Evolutionary conservation across 148 eudicot genomes (phyloP), one percentile per base, ranked within the genome.

Genomic region (Rhododendron henanense): DNA sequence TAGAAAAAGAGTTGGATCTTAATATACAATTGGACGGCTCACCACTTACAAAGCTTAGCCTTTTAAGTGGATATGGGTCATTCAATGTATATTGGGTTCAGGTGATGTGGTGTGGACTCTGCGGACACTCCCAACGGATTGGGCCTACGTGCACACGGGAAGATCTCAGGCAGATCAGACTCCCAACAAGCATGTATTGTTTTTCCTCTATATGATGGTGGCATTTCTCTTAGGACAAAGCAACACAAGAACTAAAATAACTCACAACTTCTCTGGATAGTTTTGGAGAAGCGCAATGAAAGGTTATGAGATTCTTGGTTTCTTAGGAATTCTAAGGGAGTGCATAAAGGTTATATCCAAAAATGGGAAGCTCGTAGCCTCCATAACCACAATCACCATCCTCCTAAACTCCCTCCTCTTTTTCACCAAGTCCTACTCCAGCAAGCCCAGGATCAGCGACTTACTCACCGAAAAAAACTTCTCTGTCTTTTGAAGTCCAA

Each of bases 351-450:
- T 82, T 44, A 48, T 89, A 13, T 23, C 87, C 19, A 81, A 89
- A 81, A 87, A 89, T 82, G 84, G 88, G 35, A 81, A 77, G 78
- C 80, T 84, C 79, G 76, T 89, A 78, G 48, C 81, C 50, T 28
- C 78, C 81, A 69, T 78, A 84, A 45, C 55, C 48, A 18, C 76
- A 25, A 6, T 81, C 25, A 16, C 78, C n/a, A 55, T 81, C 45
- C 7, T 81, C 83, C 47, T 81, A 7, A 53, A 45, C 6, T 55
- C 28, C 15, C 47, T 81, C 61, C 47, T 55, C 28, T 35, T 55
- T 0, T 16, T 81, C 18, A 33, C 69, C 2, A 3, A 81, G 25
- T 28, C 10, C 47, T 19, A 16, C 25, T 81, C 28, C 45, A 33
- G 11, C 14, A 81, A 78, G 19, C 6, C 71, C 7, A 8, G 5